Evolutionary conservation across 2,329 filamentous ascomycete genomes (phyloP).

Genomic region (Aaosphaeria pasadenensis): DNA sequence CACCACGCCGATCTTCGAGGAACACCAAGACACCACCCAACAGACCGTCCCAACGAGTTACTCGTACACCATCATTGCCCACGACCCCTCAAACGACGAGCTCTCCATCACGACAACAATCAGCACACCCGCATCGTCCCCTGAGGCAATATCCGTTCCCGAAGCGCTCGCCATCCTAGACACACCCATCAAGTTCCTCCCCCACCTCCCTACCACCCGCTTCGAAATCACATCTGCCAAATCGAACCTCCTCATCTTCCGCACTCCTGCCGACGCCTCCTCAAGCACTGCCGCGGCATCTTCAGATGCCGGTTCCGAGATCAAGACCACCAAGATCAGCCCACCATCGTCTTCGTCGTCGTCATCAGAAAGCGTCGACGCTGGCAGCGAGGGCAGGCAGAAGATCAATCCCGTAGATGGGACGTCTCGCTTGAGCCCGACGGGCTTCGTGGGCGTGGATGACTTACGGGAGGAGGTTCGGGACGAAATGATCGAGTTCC

Average conservation of each 20-base stretch:
- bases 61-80: constrained; percentile 23
- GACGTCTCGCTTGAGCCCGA: constrained; percentile 29
- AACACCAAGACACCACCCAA: too few relatives aligned
- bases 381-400: background rate
- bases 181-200: constrained; percentile 26
- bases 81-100: constrained; percentile 22
- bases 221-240: constrained; percentile 28
- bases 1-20: too few relatives aligned
- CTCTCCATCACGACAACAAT: constrained; percentile 23
- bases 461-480: constrained; percentile 15
- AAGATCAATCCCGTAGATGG: constrained; percentile 35
- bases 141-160: constrained; percentile 19
- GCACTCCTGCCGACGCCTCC: constrained; percentile 8
- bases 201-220: constrained; percentile 17
- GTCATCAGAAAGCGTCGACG: background rate
- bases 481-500: background rate
- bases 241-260: constrained; percentile 29
- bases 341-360: too few relatives aligned
- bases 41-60: background rate
- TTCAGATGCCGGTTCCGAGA: background rate
- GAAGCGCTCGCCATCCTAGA: constrained; percentile 25
- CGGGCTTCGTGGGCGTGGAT: constrained; percentile 29
- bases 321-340: background rate
- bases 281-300: background rate
- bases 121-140: constrained; percentile 1